These are phyloP conservation scores for Boletus subcaerulescens DNA, from an alignment of 768 basidiomycete species.

Conservation along the genomic window DNA sequence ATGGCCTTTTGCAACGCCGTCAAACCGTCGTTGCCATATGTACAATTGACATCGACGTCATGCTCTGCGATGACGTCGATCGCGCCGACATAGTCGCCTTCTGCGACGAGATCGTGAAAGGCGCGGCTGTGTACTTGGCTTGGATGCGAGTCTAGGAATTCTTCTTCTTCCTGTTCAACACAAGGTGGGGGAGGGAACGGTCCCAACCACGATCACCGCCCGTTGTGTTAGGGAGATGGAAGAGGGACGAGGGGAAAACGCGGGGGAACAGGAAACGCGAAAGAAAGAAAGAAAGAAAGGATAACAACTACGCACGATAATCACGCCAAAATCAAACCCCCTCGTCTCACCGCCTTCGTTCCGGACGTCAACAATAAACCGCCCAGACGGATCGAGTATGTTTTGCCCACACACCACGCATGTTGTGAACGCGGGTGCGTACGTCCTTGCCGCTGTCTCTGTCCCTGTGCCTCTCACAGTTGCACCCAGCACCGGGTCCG, in stretches of 20 bases:
- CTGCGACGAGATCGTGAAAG: slow-evolving; percentile 25
- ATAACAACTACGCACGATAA: slow-evolving; percentile 18
- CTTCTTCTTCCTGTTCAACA: slow-evolving; percentile 22
- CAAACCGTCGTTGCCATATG: slow-evolving; percentile 15
- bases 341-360: slow-evolving; percentile 27
- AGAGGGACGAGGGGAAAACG: background rate
- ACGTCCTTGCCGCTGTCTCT: no score
- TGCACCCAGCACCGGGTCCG: background rate
- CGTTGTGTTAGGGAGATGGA: no score
- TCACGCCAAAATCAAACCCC: slow-evolving; percentile 27
- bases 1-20: slow-evolving; percentile 26
- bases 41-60: slow-evolving; percentile 19
- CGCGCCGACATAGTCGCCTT: slow-evolving; percentile 19
- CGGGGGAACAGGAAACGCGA: background rate
- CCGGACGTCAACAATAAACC: slow-evolving; percentile 24
- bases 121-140: slow-evolving; percentile 17
- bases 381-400: slow-evolving; percentile 12
- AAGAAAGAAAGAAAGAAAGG: background rate
- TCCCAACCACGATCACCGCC: no score
- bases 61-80: slow-evolving; percentile 18
- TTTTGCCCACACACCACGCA: slow-evolving; percentile 20
- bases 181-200: no score
- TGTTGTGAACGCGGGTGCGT: background rate
- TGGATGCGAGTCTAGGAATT: slow-evolving; percentile 16
- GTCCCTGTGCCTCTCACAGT: no score